phyloP scores from a whole-genome alignment of 2,329 filamentous ascomycete genomes.

The Zymoseptoria brevis region DNA sequence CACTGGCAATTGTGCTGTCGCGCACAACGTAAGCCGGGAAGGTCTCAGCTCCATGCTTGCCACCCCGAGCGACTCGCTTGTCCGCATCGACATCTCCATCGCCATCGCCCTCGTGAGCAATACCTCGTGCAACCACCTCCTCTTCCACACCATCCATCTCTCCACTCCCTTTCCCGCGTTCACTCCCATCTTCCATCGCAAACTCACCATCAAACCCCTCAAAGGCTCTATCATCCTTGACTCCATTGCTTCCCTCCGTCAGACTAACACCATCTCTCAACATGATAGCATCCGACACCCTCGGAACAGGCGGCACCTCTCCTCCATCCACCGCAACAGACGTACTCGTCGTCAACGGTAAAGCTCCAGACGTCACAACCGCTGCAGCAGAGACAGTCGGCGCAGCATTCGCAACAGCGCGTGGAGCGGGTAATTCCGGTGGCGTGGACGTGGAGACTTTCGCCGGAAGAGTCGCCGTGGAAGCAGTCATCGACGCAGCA shows the following conservation, averaged over 20 bases:
- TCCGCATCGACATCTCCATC: too few species aligned
- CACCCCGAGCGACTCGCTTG: neutral
- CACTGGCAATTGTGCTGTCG: neutral
- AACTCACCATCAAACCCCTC: too few species aligned
- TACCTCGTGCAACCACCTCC: constrained; percentile 16
- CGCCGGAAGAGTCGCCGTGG: neutral
- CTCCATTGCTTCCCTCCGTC: too few species aligned
- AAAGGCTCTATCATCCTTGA: too few species aligned
- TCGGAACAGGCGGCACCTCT: neutral
- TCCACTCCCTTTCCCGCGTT: constrained; percentile 7
- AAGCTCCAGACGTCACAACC: too few species aligned
- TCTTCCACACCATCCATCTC: constrained; percentile 20
- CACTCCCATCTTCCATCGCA: too few species aligned
- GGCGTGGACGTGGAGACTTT: too few species aligned
- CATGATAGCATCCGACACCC: too few species aligned
- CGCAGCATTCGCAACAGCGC: neutral
- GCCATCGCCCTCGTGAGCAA: too few species aligned
- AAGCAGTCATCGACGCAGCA: too few species aligned
- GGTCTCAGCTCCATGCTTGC: neutral
- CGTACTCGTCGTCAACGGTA: neutral
- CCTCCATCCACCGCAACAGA: neutral
- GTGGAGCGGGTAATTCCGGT: too few species aligned
- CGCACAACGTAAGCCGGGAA: neutral
- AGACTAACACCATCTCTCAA: neutral
- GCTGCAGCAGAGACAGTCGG: neutral